Conservation (phyloP, 1,284 basidiomycete species). For the Leccinum subrobustum region DNA sequence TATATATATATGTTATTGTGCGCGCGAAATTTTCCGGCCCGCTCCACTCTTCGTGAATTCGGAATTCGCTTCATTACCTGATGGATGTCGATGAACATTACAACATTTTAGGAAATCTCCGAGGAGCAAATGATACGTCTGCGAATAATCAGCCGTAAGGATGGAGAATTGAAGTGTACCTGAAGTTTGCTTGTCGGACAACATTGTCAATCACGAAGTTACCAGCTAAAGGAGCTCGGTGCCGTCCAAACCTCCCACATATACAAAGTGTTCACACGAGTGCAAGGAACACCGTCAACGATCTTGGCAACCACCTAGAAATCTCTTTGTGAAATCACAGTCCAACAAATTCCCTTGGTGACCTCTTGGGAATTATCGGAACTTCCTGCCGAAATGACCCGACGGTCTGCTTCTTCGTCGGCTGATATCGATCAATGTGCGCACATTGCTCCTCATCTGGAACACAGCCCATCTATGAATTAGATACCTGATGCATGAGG, state of each 20-base stretch:
- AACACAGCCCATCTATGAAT: neutral
- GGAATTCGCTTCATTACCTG: conserved; percentile 13
- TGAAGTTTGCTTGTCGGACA: neutral
- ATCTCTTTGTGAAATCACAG: neutral
- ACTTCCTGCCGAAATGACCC: neutral
- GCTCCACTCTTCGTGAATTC: conserved; percentile 12
- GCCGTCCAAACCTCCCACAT: neutral
- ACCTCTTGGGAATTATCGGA: neutral
- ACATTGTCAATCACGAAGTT: neutral
- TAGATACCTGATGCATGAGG: neutral
- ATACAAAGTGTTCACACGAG: too few relatives aligned
- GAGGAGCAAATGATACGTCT: neutral
- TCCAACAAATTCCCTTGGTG: neutral
- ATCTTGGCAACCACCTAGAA: neutral
- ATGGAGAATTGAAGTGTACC: neutral
- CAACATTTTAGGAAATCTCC: neutral
- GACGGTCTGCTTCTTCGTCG: neutral
- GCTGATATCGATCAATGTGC: neutral
- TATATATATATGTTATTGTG: neutral
- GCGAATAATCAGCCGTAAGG: neutral
- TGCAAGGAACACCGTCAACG: too few relatives aligned
- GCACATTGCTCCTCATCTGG: neutral
- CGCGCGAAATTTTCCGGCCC: neutral
- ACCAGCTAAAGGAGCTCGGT: too few relatives aligned
- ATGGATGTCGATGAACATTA: neutral